Evolutionary conservation across 345 rosid species (phyloP).

Genomic region (thale cress (Arabidopsis thaliana)): DNA sequence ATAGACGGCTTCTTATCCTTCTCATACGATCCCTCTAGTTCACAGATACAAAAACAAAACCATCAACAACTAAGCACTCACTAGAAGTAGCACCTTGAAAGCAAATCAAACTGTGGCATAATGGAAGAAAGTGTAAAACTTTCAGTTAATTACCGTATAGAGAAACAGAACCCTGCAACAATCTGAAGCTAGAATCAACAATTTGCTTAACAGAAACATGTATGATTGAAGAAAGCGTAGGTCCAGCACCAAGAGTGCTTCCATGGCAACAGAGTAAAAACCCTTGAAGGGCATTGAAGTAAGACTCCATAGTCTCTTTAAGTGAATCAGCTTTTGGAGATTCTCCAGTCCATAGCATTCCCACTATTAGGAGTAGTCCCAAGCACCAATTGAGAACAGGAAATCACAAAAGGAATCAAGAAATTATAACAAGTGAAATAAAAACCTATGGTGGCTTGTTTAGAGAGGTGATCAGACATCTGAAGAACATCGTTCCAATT

Average conservation of each 20-base stretch:
- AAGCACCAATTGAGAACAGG: not conserved
- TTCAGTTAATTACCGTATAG: slow-evolving; percentile 57
- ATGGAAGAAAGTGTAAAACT: not conserved
- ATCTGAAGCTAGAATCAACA: slow-evolving; percentile 83
- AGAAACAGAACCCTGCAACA: slow-evolving; percentile 72
- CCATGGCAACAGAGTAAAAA: slow-evolving; percentile 80
- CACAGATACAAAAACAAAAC: not conserved
- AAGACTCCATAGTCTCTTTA: slow-evolving; percentile 70
- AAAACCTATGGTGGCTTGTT: slow-evolving; percentile 85
- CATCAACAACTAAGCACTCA: not conserved
- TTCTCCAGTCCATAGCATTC: slow-evolving; percentile 92
- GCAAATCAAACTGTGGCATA: not conserved
- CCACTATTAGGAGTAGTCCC: slow-evolving; percentile 52
- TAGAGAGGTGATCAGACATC: slow-evolving; percentile 81
- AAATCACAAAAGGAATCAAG: not conserved
- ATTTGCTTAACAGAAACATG: slow-evolving; percentile 68
- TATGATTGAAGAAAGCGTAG: slow-evolving; percentile 74
- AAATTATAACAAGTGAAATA: slow-evolving; percentile 1
- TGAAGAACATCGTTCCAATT: slow-evolving; percentile 76
- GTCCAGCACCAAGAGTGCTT: slow-evolving; percentile 81
- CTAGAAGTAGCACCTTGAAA: not conserved
- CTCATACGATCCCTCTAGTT: slow-evolving; percentile 56
- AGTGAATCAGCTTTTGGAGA: slow-evolving; percentile 67
- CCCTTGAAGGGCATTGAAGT: slow-evolving; percentile 81
- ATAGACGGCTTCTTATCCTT: slow-evolving; percentile 53